Evolutionary conservation across 768 basidiomycete genomes (phyloP), one percentile per base, ranked within the genome.

Genomic region (Tylopilus subfusipes): DNA sequence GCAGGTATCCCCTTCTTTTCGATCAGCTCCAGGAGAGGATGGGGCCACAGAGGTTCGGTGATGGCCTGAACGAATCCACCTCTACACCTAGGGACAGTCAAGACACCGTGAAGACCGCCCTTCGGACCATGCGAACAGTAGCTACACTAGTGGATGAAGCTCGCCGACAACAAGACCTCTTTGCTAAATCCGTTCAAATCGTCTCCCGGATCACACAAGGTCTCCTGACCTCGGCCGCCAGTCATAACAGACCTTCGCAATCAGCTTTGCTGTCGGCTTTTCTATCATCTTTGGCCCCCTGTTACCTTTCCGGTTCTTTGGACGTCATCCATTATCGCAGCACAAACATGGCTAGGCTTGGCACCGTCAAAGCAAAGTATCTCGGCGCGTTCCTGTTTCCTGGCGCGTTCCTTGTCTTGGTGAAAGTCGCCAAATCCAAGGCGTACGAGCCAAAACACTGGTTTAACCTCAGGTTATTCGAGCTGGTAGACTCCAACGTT

Each of bases 1-100:
- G 95, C 80, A 90, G 87, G 62, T 99, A 99, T 66, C 93, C 94
- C 18, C 79, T 98, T 48, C 79, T 99, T 10, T 81, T 99, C 42
- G 86, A 85, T 53, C 85, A 89, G 62, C 79, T 97, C 33, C 72
- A 69, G 29, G 60, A 60, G 24, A 57, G 57, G 30, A 47, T 40
- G 13, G 47, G 12, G 1, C 25, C 39, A 10, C 54, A 56, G 14
- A 53, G 27, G 31, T 55, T 48, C 44, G 39, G 33, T 18, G 22
- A 49, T 22, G 50, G 29, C 33, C 47, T 42, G 27, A 33, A 45
- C 25, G 27, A 52, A 16, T 40, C 52, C 31, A 50, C 14, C 21
- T 44, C 56, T 34, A 8, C 44, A 29, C 33, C 48, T 7, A 30
- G 38, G 16, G 38, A 55, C 36, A 33, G 43, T 19, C 57, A 49